phyloP scores from a whole-genome alignment of 371 early-diverging fungal genomes.

The Coemansia sp. region DNA sequence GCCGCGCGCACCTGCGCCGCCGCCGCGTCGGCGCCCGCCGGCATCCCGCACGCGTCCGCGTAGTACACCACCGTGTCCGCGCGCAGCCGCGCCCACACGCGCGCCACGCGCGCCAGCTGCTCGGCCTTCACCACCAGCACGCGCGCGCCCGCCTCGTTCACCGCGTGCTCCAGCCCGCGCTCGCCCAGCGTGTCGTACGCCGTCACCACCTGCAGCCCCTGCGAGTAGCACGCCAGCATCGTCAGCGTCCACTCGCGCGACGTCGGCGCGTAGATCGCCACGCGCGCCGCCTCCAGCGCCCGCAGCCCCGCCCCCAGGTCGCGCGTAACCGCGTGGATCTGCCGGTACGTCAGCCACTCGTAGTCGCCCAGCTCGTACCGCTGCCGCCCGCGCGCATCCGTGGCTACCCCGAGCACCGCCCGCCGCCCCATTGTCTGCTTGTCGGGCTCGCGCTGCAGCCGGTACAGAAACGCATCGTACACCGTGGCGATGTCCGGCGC shows the following conservation, averaged over 20 bases:
- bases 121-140: slow-evolving; percentile 77
- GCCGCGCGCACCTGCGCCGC: slow-evolving; percentile 65
- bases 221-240: slow-evolving; percentile 62
- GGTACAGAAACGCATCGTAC: slow-evolving; percentile 36
- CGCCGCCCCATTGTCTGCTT: slow-evolving; percentile 56
- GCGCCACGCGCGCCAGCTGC: slow-evolving; percentile 64
- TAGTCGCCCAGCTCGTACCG: slow-evolving; percentile 52
- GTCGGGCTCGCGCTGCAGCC: slow-evolving; percentile 28
- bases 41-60: slow-evolving; percentile 79
- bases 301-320: slow-evolving; percentile 55
- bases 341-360: slow-evolving; percentile 58
- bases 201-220: slow-evolving; percentile 73
- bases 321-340: slow-evolving; percentile 39
- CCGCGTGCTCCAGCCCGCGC: slow-evolving; percentile 66
- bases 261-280: slow-evolving; percentile 62
- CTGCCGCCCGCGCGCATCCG: slow-evolving; percentile 27
- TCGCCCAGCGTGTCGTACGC: slow-evolving; percentile 87
- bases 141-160: slow-evolving; percentile 74
- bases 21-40: slow-evolving; percentile 69
- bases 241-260: slow-evolving; percentile 48
- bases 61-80: slow-evolving; percentile 71
- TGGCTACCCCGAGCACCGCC: slow-evolving; percentile 35
- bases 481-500: slow-evolving; percentile 28
- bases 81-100: slow-evolving; percentile 57
- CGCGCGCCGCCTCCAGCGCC: slow-evolving; percentile 52